A percentile compares a stretch with the other conserved stretches of the same genome.
Conservation (phyloP, 768 basidiomycete genomes). For the Pseudohyphozyma bogoriensis region DNA sequence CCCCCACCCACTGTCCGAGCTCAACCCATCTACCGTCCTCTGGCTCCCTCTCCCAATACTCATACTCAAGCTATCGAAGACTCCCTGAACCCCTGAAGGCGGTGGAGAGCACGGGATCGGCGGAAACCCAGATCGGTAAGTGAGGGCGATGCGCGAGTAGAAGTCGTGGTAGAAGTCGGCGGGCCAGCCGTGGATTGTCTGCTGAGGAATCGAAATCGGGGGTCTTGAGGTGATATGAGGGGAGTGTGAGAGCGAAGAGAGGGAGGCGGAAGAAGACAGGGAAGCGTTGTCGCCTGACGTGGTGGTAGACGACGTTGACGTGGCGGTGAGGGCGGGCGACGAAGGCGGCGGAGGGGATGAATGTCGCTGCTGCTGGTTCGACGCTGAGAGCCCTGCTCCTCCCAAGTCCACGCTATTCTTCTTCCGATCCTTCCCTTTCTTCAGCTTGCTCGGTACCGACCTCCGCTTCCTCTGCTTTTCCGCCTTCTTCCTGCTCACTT, state of each 20-base stretch:
- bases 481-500: not conserved
- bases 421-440: not conserved
- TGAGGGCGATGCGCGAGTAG: conserved; percentile 76
- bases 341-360: conserved; percentile 40
- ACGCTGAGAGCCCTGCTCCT: not conserved
- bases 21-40: conserved; percentile 58
- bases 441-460: not conserved
- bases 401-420: not conserved
- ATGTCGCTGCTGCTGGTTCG: not conserved
- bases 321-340: conserved; percentile 42
- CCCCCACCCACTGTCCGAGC: conserved; percentile 78
- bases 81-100: conserved; percentile 35
- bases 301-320: conserved; percentile 39
- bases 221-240: no score
- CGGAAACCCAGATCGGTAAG: conserved; percentile 77
- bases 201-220: no score
- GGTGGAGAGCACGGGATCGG: conserved; percentile 52
- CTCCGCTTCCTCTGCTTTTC: conserved; percentile 1
- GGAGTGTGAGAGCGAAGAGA: not conserved
- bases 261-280: not conserved
- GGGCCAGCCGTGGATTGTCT: conserved; percentile 51
- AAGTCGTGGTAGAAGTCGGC: conserved; percentile 80
- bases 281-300: not conserved
- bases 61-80: conserved; percentile 18
- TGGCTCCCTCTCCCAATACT: conserved; percentile 53